Evolutionary conservation across 1,284 basidiomycete species (phyloP), one percentile per base, ranked within the genome.

Genomic region (Coniferiporia sulphurascens): DNA sequence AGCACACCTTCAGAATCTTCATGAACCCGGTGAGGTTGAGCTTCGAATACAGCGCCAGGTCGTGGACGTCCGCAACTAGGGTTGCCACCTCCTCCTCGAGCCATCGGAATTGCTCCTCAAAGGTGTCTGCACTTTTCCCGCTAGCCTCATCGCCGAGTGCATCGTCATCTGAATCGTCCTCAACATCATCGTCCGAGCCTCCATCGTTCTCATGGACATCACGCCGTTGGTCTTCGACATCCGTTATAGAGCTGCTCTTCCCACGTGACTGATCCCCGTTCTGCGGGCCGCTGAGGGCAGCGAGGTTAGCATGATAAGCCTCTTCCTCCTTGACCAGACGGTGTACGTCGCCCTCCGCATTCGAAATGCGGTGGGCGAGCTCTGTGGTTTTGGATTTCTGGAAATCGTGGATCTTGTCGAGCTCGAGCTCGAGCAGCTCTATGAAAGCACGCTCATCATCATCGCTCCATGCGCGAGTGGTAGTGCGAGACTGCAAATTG

Each of bases 21-120:
- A 98, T 91, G 74, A 99, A 99, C 8, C 97, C 97, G 0, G 97
- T 96, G 71, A 93, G 94, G 73, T 98, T 98, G 64, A 98, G 83
- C 74, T 98, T 98, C 4, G 91, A 91, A 73, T 95, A 96, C 56
- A 96, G 76, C 10, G 96, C 95, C 32, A 99, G 81, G 73, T 99
- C 97, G 71, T 99, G 97, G 7, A 99, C 96, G 69, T 99, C 97
- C 2, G 97, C 96, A 27, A 99, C 96, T 58, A 99, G 85, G 50
- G 86, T 91, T 0, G 96, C 95, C 27, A 99, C 92, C 70, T 97
- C 93, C 69, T 98, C 95, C 74, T 99, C 95, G 36, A 99, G 79
- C 48, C 83, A 83, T 63, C 90, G 85, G 72, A 98, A 99, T 44
- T 88, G 83, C 64, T 94, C 93, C 70, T 98, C 95, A 22, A 91